Evolutionary conservation across 805 yeast genomes (phyloP), one percentile per base, ranked within the genome.

Genomic region (Candida piceae): DNA sequence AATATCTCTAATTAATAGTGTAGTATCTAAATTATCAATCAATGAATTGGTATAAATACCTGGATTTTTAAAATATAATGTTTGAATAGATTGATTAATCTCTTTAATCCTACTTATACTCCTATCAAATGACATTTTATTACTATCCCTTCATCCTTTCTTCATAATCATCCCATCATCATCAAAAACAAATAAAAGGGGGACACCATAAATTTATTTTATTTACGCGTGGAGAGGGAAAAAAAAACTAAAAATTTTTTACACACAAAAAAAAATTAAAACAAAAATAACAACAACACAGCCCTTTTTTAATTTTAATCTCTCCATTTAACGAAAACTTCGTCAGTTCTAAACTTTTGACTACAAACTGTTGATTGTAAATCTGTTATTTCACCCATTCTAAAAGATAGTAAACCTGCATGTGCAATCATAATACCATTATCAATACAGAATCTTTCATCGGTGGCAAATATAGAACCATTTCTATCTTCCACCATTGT

Each of bases 401-500:
- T 69, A 54, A 78, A 88, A 35, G 84, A 85, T 41, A 93, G 59
- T 32, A 93, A 64, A 0, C 98, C 98, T 0, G 98, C 97, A 53
- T 93, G 98, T 0, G 98, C 98, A 52, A 93, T 93, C 98, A 93
- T 93, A 26, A 90, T 93, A 9, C 98, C 98, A 54, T 93, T 93
- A 57, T 93, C 98, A 30, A 93, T 93, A 62, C 98, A 93, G 57
- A 93, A 90, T 40, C 97, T 64, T 55, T 93, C 97, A 60, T 93
- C 98, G 0, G 98, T 93, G 3, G 98, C 96, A 57, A 71, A 87
- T 4, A 93, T 81, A n/a, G 76, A 70, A 0, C 97, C 97, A 47
- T 80, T 78, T 46, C 98, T 69, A 52, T 89, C 97, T 31, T 71
- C 60, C 16, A 90, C 95, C 98, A 93, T 93, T 31, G 73, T 63